These are phyloP conservation scores for Ascosphaera aggregata DNA, from an alignment of 2,329 filamentous ascomycete genomes.

Conservation along the genomic window DNA sequence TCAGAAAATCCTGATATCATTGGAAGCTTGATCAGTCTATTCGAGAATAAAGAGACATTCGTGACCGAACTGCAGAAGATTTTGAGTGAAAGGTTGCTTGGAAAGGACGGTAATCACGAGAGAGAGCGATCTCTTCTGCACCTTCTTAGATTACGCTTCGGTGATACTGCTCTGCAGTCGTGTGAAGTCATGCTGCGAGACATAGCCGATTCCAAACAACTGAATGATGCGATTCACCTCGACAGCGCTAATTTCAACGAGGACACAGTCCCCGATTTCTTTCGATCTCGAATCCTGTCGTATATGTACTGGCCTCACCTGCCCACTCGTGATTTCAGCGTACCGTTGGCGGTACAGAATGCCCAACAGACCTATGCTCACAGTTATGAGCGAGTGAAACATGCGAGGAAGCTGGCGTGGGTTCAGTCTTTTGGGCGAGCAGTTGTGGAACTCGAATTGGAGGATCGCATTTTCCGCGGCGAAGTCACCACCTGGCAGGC, in stretches of 20 bases:
- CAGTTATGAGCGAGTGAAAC: slow-evolving; percentile 59
- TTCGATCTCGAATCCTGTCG: neutral
- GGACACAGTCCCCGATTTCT: neutral
- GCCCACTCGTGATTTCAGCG: slow-evolving; percentile 27
- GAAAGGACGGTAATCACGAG: slow-evolving; percentile 43
- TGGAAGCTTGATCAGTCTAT: slow-evolving; percentile 65
- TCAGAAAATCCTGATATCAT: slow-evolving; percentile 80
- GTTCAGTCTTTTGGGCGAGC: slow-evolving; percentile 61
- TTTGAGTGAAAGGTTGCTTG: slow-evolving; percentile 56
- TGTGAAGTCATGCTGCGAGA: slow-evolving; percentile 97
- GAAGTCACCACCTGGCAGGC: slow-evolving; percentile 71
- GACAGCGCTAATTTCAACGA: slow-evolving; percentile 9
- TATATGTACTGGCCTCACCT: slow-evolving; percentile 69
- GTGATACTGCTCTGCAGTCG: slow-evolving; percentile 63
- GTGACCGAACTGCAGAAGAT: slow-evolving; percentile 85
- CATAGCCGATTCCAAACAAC: slow-evolving; percentile 55
- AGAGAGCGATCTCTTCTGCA: slow-evolving; percentile 68
- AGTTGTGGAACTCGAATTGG: slow-evolving; percentile 56
- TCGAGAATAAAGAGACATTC: slow-evolving; percentile 76
- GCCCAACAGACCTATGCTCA: slow-evolving; percentile 48
- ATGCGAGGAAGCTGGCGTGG: slow-evolving; percentile 72
- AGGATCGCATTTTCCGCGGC: slow-evolving; percentile 48
- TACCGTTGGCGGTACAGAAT: slow-evolving; percentile 22
- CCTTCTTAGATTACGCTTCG: slow-evolving; percentile 70
- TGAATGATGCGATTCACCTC: slow-evolving; percentile 44